A percentile compares a stretch with the other conserved stretches of the same genome.
phyloP scores from a whole-genome alignment of 2,329 filamentous ascomycete genomes.

The Diaporthe humulicola region DNA sequence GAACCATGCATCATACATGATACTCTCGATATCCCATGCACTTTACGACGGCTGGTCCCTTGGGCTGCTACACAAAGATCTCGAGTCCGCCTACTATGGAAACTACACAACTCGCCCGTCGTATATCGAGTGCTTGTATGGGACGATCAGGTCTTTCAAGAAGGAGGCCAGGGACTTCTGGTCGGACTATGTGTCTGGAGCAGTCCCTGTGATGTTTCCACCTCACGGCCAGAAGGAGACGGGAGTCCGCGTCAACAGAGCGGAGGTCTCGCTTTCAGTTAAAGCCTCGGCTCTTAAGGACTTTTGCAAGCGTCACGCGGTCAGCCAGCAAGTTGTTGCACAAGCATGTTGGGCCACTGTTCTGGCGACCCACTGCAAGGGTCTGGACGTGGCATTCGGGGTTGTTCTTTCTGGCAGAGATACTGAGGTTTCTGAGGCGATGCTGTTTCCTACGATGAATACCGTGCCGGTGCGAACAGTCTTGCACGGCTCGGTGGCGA shows the following conservation, averaged over 20 bases:
- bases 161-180: slow-evolving; percentile 73
- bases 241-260: slow-evolving; percentile 50
- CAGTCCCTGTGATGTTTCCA: slow-evolving; percentile 49
- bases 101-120: slow-evolving; percentile 56
- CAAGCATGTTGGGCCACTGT: slow-evolving; percentile 83
- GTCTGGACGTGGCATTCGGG: slow-evolving; percentile 85
- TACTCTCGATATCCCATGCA: slow-evolving; percentile 85
- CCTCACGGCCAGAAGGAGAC: background rate
- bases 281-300: slow-evolving; percentile 56
- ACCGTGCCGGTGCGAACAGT: slow-evolving; percentile 82
- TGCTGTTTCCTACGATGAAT: slow-evolving; percentile 94
- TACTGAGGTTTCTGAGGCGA: slow-evolving; percentile 72
- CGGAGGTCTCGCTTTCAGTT: slow-evolving; percentile 60
- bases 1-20: slow-evolving; percentile 55
- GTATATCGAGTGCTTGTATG: slow-evolving; percentile 67
- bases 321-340: slow-evolving; percentile 83
- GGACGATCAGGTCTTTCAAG: slow-evolving; percentile 60
- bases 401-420: slow-evolving; percentile 89
- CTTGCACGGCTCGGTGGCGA: slow-evolving; percentile 74
- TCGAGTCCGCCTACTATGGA: slow-evolving; percentile 73
- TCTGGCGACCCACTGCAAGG: slow-evolving; percentile 72
- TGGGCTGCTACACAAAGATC: slow-evolving; percentile 77
- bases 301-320: slow-evolving; percentile 75
- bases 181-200: slow-evolving; percentile 73
- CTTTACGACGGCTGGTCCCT: slow-evolving; percentile 93